These are phyloP conservation scores for Lasiodiplodia citricola DNA, from an alignment of 2,329 filamentous ascomycete species.

Conservation along the genomic window DNA sequence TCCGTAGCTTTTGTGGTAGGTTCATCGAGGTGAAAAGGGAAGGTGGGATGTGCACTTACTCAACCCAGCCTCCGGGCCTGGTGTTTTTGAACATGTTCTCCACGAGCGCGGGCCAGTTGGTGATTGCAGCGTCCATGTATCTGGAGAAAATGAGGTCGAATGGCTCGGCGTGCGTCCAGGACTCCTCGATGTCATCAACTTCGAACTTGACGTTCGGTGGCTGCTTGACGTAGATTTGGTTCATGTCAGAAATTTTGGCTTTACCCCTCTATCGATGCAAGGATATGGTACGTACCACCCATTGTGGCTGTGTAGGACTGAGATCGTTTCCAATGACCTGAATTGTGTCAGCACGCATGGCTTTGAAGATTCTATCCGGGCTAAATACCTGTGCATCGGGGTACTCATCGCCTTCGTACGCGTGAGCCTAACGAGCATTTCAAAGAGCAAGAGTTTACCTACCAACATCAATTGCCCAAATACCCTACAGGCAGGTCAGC, in stretches of 20 bases:
- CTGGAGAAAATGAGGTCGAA: conserved; percentile 64
- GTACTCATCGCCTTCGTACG: not conserved
- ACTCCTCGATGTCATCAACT: conserved; percentile 65
- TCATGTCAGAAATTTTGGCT: not conserved
- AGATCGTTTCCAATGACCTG: conserved; percentile 46
- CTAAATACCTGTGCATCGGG: not conserved
- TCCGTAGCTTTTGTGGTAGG: too few species aligned
- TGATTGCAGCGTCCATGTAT: conserved; percentile 58
- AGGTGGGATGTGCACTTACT: conserved; percentile 34
- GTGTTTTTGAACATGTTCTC: conserved; percentile 43
- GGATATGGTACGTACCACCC: not conserved
- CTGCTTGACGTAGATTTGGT: not conserved
- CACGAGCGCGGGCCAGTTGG: conserved; percentile 59
- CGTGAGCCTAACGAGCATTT: not conserved
- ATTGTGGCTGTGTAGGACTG: conserved; percentile 54
- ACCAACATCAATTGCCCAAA: conserved; percentile 37
- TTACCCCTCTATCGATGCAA: not conserved
- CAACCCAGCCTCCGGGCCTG: conserved; percentile 56
- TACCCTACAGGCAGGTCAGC: conserved; percentile 29
- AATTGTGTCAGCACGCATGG: not conserved
- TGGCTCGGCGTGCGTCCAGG: conserved; percentile 58
- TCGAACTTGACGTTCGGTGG: conserved; percentile 66
- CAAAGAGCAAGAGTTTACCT: not conserved
- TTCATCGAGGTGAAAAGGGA: not conserved
- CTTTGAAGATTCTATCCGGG: not conserved